Evolutionary conservation across 1,139 yeast genomes (phyloP), one percentile per base, ranked within the genome.

Genomic region (Suhomyces coccinellae): DNA sequence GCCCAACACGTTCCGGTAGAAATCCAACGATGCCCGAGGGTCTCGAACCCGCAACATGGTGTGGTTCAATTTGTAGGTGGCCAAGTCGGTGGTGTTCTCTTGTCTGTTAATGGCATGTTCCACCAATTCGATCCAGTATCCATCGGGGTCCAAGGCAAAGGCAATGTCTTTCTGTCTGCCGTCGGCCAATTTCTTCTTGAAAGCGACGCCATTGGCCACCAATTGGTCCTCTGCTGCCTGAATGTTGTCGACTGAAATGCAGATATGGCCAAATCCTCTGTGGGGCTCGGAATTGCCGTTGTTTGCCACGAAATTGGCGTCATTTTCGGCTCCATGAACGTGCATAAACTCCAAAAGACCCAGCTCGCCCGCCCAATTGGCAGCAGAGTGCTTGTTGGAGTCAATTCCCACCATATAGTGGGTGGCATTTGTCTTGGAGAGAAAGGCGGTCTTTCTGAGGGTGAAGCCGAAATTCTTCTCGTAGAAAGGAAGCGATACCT

Each of bases 81-180:
- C 47, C 7, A 58, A 47, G 44, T 76, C 69, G 31, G 80, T 71
- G 33, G 59, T 63, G 26, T 58, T 70, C 24, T 67, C 77, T 24
- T 56, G 56, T 55, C 75, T 72, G 56, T 63, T 64, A 40, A 69
- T 59, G 27, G 69, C 75, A 60, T 90, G 83, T 58, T 83, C 83
- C 54, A 91, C 79, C 59, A 93, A 72, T 72, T 93, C 99, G 57
- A 93, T 79, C 99, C 99, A 93, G 71, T 93, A 93, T 54, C 95
- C 95, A 67, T 93, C 93, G 4, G 98, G 97, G 61, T 93, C 99
- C 55, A 90, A 79, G 2, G 85, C 96, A 67, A 93, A 93, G 0
- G 98, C 98, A 69, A 93, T 90, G 63, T 89, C 77, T 66, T 83
- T 85, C 67, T 88, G 96, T 67, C 97, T 83, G 22, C 99, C 99